Conservation (phyloP, 495 filamentous ascomycete species). For the Hyaloscypha variabilis region DNA sequence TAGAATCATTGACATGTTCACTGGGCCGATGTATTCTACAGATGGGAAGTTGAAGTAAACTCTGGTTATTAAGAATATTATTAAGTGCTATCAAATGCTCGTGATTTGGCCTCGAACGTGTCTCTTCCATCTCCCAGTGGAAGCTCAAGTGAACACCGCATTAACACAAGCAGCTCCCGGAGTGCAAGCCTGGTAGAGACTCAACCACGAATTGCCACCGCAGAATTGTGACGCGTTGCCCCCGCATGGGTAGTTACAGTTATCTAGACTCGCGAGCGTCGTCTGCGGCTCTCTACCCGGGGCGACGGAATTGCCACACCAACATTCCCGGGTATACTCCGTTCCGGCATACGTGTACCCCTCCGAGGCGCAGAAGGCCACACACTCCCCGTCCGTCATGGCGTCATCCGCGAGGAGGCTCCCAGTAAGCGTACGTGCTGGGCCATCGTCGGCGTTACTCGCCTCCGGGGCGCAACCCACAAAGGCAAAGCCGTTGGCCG, state of each 20-base stretch:
- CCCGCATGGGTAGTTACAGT: constrained; percentile 39
- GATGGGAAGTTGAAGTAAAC: no score
- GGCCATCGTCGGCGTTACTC: no score
- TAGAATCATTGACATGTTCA: no score
- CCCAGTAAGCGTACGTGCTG: constrained; percentile 15
- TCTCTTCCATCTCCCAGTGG: no score
- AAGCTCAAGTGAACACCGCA: no score
- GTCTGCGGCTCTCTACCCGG: constrained; percentile 2
- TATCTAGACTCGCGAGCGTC: constrained; percentile 2
- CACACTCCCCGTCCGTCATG: constrained; percentile 51
- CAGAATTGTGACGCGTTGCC: constrained; percentile 28
- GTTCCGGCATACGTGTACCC: constrained; percentile 45
- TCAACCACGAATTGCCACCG: constrained; percentile 44
- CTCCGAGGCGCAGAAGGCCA: constrained; percentile 42
- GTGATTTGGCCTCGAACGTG: no score
- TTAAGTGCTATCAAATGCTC: no score
- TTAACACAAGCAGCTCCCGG: no score
- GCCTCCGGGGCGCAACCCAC: no score
- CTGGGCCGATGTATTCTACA: no score
- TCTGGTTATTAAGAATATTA: no score
- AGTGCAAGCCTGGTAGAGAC: constrained; percentile 34
- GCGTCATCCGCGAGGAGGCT: constrained; percentile 41
- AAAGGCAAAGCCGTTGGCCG: no score
- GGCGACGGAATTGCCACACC: constrained; percentile 33
- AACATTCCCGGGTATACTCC: constrained; percentile 49